A percentile compares a stretch with the other conserved stretches of the same genome.
Conservation (phyloP, 2,329 filamentous ascomycete genomes). For the Cadophora malorum region DNA sequence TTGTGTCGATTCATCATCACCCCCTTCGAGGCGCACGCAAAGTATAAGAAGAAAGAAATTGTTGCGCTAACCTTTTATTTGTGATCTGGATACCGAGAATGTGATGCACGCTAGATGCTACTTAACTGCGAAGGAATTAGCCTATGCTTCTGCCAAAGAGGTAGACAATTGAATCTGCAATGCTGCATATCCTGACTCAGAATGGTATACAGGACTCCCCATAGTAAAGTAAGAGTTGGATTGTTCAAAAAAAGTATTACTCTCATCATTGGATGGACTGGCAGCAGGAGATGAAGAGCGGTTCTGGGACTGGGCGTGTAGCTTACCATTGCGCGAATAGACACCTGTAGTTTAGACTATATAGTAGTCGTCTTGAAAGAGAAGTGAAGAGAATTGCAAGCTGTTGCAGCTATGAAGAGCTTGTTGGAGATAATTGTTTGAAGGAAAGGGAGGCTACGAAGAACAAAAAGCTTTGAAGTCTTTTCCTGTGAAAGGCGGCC, state of each 20-base stretch:
- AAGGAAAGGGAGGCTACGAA: conserved; percentile 67
- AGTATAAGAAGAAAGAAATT: conserved; percentile 21
- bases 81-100: neutral
- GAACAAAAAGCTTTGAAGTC: conserved; percentile 18
- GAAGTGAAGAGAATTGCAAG: neutral
- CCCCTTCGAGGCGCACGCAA: conserved; percentile 34
- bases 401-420: neutral
- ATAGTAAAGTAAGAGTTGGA: conserved; percentile 51
- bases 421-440: conserved; percentile 49
- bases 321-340: conserved; percentile 31
- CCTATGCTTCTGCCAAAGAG: neutral
- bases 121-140: conserved; percentile 18
- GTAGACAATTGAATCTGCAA: neutral
- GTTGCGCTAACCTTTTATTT: conserved; percentile 42
- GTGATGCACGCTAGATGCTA: neutral
- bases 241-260: conserved; percentile 48
- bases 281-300: conserved; percentile 23
- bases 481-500: conserved; percentile 14
- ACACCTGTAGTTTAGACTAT: neutral
- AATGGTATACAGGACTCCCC: conserved; percentile 46
- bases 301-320: neutral
- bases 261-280: conserved; percentile 48
- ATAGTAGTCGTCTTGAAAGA: neutral
- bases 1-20: conserved; percentile 47
- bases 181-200: conserved; percentile 41